A percentile compares a stretch with the other conserved stretches of the same genome.
Evolutionary conservation across 148 eudicot genomes (phyloP).

Genomic region (Chenopodium suecicum): DNA sequence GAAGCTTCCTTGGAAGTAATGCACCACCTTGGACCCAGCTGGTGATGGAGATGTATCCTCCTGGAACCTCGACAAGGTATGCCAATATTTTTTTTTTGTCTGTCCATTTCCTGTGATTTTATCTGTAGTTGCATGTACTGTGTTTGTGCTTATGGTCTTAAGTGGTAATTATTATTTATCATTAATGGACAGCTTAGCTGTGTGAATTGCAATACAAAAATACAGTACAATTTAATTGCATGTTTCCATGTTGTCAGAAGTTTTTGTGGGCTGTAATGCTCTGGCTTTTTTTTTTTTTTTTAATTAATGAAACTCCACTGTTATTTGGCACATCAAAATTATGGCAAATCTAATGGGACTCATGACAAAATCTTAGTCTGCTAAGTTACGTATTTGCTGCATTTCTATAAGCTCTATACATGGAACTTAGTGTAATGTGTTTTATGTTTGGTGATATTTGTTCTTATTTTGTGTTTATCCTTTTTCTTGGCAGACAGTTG

Average conservation of each 20-base stretch:
- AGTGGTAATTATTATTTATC: background rate
- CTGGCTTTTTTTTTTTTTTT: background rate
- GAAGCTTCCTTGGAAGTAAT: slow-evolving; percentile 45
- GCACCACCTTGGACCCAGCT: slow-evolving; percentile 70
- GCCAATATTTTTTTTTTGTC: background rate
- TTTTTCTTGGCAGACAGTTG: slow-evolving; percentile 54
- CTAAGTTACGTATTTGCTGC: background rate
- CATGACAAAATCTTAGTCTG: background rate
- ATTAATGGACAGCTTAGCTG: background rate
- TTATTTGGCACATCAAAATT: background rate
- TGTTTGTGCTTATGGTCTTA: background rate
- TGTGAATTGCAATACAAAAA: too few species aligned
- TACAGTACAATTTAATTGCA: too few species aligned
- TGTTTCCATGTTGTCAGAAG: background rate
- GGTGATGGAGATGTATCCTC: slow-evolving; percentile 80
- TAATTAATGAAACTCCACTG: too few species aligned
- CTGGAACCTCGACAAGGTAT: slow-evolving; percentile 75
- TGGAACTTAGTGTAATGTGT: background rate
- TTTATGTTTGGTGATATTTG: slow-evolving; percentile 19
- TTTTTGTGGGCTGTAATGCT: background rate
- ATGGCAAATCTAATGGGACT: background rate
- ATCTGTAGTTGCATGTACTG: background rate
- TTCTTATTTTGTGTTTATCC: slow-evolving; percentile 26
- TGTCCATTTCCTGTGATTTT: background rate
- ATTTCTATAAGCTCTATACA: background rate